Evolutionary conservation across 208 protist species (phyloP), one percentile per base, ranked within the genome.

Genomic region (Trypanosoma caninum): DNA sequence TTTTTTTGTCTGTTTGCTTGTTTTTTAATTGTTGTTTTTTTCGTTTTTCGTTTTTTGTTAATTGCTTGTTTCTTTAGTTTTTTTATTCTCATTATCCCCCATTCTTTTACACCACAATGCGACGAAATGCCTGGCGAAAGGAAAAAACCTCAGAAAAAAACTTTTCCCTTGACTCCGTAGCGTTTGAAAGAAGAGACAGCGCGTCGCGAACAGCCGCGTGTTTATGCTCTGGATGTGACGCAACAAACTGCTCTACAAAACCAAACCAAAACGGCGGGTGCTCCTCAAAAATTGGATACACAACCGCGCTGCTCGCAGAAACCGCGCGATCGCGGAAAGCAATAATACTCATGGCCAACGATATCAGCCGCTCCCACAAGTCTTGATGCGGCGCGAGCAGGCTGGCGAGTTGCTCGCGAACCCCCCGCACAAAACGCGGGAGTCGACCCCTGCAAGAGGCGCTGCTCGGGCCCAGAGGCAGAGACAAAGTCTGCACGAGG

Each of bases 71-170:
- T 9, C 48, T 10, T 66, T 46, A 9, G 41, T 54, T 41, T 47
- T 27, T 48, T 16, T 60, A 51, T 69, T n/a, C n/a, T n/a, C n/a
- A n/a, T n/a, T 37, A 56, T 23, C 20, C 54, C 38, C 20, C 45
- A 27, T 22, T 35, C 30, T 40, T 14, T 69, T 56, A 58, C 59
- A 9, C 31, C 2, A 48, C 72, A 67, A 93, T 37, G 30, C 65
- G 70, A 40, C 86, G 80, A 47, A 93, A 60, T 35, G 67, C 59
- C 66, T 89, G 76, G 11, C 87, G 83, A 57, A 93, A 89, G 18
- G 81, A 63, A 65, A 88, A 90, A 9, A 89, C 80, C 54, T 89
- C 83, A 6, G 80, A 87, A 63, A 89, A 91, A 60, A 93, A 93
- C 57, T 82, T 78, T 28, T 87, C 78, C 58, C 78, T 72, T 35